Evolutionary conservation across 441 rosid genomes (phyloP), one percentile per base, ranked within the genome.

Genomic region (Populus hybrid): DNA sequence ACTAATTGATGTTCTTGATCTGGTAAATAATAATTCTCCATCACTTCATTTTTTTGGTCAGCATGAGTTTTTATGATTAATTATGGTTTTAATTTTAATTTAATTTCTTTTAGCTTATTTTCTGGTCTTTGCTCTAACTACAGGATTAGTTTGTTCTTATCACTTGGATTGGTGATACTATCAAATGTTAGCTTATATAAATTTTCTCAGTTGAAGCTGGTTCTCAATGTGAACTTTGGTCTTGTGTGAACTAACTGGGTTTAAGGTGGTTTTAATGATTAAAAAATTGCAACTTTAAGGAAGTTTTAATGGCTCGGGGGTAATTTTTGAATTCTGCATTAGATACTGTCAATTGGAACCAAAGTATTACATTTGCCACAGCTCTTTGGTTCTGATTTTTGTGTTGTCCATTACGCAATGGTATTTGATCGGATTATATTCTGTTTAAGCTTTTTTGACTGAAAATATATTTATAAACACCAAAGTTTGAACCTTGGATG

Each of bases 1-100:
- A 73, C 94, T 95, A 40, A 78, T 91, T 77, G 76, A 87, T 89
- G 94, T 95, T 77, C 97, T 95, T 69, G 92, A 91, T 82, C 79
- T 89, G 95, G 99, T 95, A 89, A 50, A n/a, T 0, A 53, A 40
- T 57, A 32, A 10, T 74, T 46, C 70, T 67, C 10, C n/a, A 30
- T 30, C 34, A 30, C 20, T 67, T 30, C 70, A 16, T 67, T 67
- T 20, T 5, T 9, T 26, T 67, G 64, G 24, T n/a, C 64, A 20
- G 24, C 64, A 59, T 59, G 24, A 59, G 64, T 59, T 59, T 59
- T 57, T 59, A n/a, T 59, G 24, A 59, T n/a, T 59, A 3, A n/a
- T 59, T 7, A 59, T 59, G 64, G 24, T 59, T n/a, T n/a, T 59
- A 59, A 3, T n/a, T 20, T 57, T 57, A 59, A 3, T n/a, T 20